Conservation (phyloP, 257 asterid species). For the Verbena officinalis region DNA sequence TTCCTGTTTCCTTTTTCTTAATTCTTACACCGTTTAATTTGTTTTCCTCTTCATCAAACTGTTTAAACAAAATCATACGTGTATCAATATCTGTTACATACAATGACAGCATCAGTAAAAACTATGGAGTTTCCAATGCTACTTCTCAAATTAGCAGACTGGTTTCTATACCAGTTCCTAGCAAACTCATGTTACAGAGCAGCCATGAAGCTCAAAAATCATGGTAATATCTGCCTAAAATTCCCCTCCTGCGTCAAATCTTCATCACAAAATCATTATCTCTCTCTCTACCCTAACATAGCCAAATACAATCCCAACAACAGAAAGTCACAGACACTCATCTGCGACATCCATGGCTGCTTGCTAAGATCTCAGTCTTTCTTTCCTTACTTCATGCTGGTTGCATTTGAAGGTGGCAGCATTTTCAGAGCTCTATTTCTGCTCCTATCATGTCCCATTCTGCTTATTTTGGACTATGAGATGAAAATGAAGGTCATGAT, state of each 20-base stretch:
- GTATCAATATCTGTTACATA: no score
- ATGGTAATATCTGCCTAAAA: constrained; percentile 40
- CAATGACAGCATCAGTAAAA: constrained; percentile 42
- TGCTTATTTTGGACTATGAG: constrained; percentile 44
- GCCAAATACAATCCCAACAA: constrained; percentile 38
- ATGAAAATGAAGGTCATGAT: constrained; percentile 63
- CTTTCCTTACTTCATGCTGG: constrained; percentile 93
- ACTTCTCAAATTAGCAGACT: constrained; percentile 51
- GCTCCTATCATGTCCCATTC: constrained; percentile 59
- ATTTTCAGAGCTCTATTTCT: constrained; percentile 65
- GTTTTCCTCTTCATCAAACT: not conserved
- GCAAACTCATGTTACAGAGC: constrained; percentile 68
- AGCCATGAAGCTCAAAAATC: constrained; percentile 59
- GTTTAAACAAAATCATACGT: not conserved
- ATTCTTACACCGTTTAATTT: not conserved
- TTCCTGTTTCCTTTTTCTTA: constrained; percentile 8
- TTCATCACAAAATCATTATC: constrained; percentile 27
- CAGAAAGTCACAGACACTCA: constrained; percentile 51
- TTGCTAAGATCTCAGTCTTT: constrained; percentile 57
- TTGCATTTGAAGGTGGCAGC: constrained; percentile 93
- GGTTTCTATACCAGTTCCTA: constrained; percentile 61
- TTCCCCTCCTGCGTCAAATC: constrained; percentile 37
- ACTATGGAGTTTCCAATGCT: constrained; percentile 68
- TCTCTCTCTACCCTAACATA: constrained; percentile 42
- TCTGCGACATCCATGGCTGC: constrained; percentile 61